Percentiles rank a stretch among this genome's conserved stretches.
These are phyloP conservation scores for Caryopteris hybrid DNA, from an alignment of 305 asterid genomes.

Conservation along the genomic window DNA sequence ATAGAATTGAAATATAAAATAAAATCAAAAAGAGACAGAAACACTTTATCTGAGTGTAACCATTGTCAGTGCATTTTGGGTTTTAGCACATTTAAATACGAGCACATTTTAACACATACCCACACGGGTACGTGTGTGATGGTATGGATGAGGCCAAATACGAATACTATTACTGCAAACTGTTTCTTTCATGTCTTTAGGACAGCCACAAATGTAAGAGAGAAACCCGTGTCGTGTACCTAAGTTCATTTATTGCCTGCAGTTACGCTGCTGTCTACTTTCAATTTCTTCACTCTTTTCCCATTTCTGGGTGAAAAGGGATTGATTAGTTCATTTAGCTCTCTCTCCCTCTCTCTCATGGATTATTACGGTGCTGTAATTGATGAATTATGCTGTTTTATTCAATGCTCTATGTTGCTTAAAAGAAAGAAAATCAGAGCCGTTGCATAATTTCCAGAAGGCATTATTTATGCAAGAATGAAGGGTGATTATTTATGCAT, in stretches of 20 bases:
- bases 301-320: conserved; percentile 2
- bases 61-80: no score
- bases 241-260: conserved; percentile 22
- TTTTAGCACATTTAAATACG: no score
- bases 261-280: neutral
- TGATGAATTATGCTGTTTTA: conserved; percentile 17
- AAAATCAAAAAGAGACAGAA: no score
- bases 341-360: conserved; percentile 19
- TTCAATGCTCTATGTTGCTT: conserved; percentile 7
- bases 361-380: neutral
- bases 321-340: neutral
- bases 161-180: neutral
- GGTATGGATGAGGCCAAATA: no score
- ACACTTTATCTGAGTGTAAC: no score
- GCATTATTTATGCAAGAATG: neutral
- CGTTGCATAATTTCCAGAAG: neutral
- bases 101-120: no score
- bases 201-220: conserved; percentile 20
- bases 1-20: no score
- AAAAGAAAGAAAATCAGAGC: neutral
- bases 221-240: conserved; percentile 30
- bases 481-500: no score
- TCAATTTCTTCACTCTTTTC: conserved; percentile 31
- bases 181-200: conserved; percentile 1
- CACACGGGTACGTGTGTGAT: no score